Percentiles rank a stretch among this genome's conserved stretches.
These are phyloP conservation scores for Lipomyces orientalis DNA, from an alignment of 805 yeast genomes.

Conservation along the genomic window DNA sequence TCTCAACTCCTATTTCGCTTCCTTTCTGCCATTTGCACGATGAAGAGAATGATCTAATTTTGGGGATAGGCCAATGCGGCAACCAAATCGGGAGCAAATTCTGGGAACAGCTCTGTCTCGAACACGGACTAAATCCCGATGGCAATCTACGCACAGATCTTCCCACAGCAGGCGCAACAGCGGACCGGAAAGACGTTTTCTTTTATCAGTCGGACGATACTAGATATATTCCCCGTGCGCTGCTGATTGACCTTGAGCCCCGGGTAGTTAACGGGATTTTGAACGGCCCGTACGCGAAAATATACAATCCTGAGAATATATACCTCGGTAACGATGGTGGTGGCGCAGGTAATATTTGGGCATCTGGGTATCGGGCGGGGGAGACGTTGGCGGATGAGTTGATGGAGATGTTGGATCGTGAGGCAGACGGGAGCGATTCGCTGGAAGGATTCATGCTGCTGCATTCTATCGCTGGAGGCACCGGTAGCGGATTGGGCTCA, in stretches of 20 bases:
- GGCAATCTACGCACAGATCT: conserved; percentile 53
- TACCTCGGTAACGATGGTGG: conserved; percentile 80
- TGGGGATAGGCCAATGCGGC: conserved; percentile 81
- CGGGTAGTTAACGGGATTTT: conserved; percentile 66
- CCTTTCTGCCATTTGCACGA: not conserved
- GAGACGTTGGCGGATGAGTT: conserved; percentile 71
- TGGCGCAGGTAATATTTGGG: conserved; percentile 98
- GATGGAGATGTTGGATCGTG: conserved; percentile 82
- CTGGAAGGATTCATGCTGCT: conserved; percentile 87
- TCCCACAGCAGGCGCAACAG: conserved; percentile 35
- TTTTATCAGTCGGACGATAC: conserved; percentile 76
- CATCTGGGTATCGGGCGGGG: conserved; percentile 83
- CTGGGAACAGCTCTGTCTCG: conserved; percentile 86
- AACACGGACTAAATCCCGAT: conserved; percentile 80
- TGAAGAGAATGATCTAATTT: conserved; percentile 4
- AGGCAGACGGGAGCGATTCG: conserved; percentile 87
- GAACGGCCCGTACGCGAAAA: conserved; percentile 55
- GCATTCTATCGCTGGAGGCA: conserved; percentile 98
- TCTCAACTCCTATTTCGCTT: not conserved
- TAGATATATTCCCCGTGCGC: conserved; percentile 85
- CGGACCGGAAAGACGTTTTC: conserved; percentile 81
- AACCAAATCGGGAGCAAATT: conserved; percentile 92
- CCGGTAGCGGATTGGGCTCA: conserved; percentile 96
- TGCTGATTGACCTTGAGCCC: conserved; percentile 88
- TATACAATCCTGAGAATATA: conserved; percentile 83